Conservation (phyloP, 257 asterid species). For the Gentiana straminea region DNA sequence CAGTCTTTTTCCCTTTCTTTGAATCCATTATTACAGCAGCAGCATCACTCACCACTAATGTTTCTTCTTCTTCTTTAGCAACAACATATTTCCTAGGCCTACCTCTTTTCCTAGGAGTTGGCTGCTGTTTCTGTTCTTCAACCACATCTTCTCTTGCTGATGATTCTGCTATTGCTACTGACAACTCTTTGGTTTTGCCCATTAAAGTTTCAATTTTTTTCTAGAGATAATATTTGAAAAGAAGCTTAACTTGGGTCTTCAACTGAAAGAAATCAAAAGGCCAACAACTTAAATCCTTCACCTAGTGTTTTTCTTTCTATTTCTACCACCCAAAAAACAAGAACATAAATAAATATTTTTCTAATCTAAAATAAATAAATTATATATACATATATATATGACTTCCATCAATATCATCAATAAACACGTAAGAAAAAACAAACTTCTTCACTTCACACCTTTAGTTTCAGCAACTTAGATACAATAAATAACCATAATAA, state of each 20-base stretch:
- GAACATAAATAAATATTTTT: not conserved
- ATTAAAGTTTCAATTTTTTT: conserved; percentile 3
- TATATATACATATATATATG: not conserved
- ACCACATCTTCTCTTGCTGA: conserved; percentile 28
- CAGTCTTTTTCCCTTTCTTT: conserved; percentile 21
- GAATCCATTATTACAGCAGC: conserved; percentile 17
- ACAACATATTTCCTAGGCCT: conserved; percentile 41
- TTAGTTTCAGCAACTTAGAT: not conserved
- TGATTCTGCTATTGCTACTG: conserved; percentile 45
- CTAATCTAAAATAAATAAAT: not conserved
- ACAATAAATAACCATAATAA: not conserved
- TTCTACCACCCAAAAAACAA: not conserved
- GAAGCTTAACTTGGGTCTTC: not conserved
- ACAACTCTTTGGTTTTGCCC: conserved; percentile 46
- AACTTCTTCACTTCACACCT: conserved; percentile 2
- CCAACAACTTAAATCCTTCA: not conserved
- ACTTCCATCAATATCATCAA: not conserved
- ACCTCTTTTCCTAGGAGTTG: conserved; percentile 57
- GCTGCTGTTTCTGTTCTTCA: conserved; percentile 9
- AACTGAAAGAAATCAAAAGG: not conserved
- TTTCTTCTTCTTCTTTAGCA: conserved; percentile 13
- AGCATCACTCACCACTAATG: conserved; percentile 6
- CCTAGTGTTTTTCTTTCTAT: not conserved
- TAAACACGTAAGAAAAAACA: not conserved
- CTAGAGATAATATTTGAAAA: not conserved